These are phyloP conservation scores for Sisymbrium irio DNA, from an alignment of 345 rosid genomes.

Conservation along the genomic window DNA sequence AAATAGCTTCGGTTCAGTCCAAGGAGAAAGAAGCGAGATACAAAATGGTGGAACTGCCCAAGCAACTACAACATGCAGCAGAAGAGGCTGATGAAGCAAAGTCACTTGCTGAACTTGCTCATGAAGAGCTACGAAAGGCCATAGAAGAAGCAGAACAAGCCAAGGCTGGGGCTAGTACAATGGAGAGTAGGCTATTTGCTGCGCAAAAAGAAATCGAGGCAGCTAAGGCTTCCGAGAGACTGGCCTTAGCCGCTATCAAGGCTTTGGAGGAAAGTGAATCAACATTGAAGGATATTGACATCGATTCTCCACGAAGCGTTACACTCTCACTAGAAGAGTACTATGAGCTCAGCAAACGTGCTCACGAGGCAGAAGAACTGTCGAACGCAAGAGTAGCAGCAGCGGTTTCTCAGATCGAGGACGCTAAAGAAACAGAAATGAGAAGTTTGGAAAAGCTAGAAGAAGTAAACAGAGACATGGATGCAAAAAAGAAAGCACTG, in stretches of 20 bases:
- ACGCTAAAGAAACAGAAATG: slow-evolving; percentile 67
- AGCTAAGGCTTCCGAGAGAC: slow-evolving; percentile 75
- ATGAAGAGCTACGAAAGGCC: slow-evolving; percentile 69
- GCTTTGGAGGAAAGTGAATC: slow-evolving; percentile 83
- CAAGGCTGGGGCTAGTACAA: slow-evolving; percentile 68
- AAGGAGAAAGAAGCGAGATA: slow-evolving; percentile 70
- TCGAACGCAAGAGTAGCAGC: slow-evolving; percentile 69
- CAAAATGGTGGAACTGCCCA: slow-evolving; percentile 65
- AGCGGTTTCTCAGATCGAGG: slow-evolving; percentile 70
- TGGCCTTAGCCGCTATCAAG: slow-evolving; percentile 77
- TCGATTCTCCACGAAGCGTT: slow-evolving; percentile 50
- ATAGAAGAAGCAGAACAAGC: slow-evolving; percentile 81
- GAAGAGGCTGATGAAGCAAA: slow-evolving; percentile 80
- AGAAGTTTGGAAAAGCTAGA: slow-evolving; percentile 58
- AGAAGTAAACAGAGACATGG: slow-evolving; percentile 62
- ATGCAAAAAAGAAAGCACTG: slow-evolving; percentile 59
- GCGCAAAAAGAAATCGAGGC: slow-evolving; percentile 85
- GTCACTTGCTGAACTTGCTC: slow-evolving; percentile 55
- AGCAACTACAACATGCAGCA: slow-evolving; percentile 71
- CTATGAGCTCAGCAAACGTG: slow-evolving; percentile 77
- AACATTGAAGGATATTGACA: slow-evolving; percentile 36
- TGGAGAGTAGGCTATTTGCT: slow-evolving; percentile 68
- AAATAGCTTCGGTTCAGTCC: slow-evolving; percentile 53
- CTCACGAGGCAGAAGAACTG: slow-evolving; percentile 79
- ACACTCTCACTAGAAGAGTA: slow-evolving; percentile 86